Percentiles rank a stretch among this genome's conserved stretches.
These are phyloP conservation scores for Aegilops tauschii DNA, from an alignment of 176 grass and related monocot species.

Conservation along the genomic window DNA sequence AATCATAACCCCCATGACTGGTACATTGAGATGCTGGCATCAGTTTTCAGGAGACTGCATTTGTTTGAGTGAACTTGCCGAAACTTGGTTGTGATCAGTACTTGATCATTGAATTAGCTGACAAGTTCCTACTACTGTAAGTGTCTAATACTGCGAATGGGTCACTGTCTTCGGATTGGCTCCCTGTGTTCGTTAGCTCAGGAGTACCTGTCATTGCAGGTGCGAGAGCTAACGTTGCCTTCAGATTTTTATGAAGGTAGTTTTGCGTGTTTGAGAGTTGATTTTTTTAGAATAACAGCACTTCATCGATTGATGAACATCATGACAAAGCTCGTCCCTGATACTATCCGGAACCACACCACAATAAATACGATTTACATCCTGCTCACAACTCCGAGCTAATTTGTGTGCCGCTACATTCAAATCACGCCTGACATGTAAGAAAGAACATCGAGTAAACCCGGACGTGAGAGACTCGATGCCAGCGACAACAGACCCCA, in stretches of 20 bases:
- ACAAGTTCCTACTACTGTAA: background rate
- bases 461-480: too few relatives aligned
- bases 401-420: too few relatives aligned
- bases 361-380: too few relatives aligned
- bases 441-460: too few relatives aligned
- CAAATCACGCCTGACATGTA: too few relatives aligned
- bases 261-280: background rate
- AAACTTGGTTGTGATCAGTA: background rate
- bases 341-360: too few relatives aligned
- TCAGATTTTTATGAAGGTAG: slow-evolving; percentile 19
- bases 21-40: background rate
- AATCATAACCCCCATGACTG: background rate
- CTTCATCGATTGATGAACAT: too few relatives aligned
- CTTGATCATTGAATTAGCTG: background rate
- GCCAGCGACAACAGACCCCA: too few relatives aligned
- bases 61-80: background rate
- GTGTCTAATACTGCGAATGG: background rate
- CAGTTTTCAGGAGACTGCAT: background rate
- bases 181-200: background rate
- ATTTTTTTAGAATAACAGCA: too few relatives aligned
- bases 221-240: background rate
- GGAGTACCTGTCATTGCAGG: background rate
- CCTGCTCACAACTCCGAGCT: too few relatives aligned
- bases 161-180: background rate
- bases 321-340: too few relatives aligned